Evolutionary conservation across 1,284 basidiomycete species (phyloP).

Genomic region (Sparassis latifolia): DNA sequence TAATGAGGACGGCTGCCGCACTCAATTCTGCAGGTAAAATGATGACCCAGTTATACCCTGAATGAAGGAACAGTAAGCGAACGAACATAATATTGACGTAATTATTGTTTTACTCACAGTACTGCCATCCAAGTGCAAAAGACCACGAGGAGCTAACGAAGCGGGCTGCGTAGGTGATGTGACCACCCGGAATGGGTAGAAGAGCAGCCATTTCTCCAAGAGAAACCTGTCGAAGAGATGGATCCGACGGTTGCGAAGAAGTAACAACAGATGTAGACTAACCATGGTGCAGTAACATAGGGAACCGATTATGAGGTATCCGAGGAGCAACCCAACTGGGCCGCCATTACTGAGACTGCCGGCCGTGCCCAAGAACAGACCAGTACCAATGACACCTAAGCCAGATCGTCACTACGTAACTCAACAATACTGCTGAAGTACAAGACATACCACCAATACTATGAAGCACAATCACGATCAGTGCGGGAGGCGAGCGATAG

Average conservation of each 20-base stretch:
- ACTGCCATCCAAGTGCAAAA: constrained; percentile 82
- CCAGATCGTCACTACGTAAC: not conserved
- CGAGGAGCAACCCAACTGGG: constrained; percentile 55
- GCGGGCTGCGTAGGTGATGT: constrained; percentile 74
- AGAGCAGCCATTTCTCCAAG: constrained; percentile 32
- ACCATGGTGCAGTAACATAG: constrained; percentile 48
- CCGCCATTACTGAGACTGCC: constrained; percentile 48
- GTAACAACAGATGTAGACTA: constrained; percentile 23
- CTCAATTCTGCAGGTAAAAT: constrained; percentile 75
- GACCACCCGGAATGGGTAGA: constrained; percentile 50
- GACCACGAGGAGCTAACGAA: constrained; percentile 78
- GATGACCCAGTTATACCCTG: constrained; percentile 65
- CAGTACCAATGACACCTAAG: constrained; percentile 74
- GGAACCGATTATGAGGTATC: constrained; percentile 52
- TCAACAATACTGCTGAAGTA: no score
- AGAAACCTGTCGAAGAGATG: constrained; percentile 23
- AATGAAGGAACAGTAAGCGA: not conserved
- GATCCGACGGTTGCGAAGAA: constrained; percentile 6
- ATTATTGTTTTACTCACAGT: constrained; percentile 31
- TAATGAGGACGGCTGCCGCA: constrained; percentile 73
- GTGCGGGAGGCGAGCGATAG: not conserved
- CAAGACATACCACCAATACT: constrained; percentile 29
- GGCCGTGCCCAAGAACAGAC: constrained; percentile 63
- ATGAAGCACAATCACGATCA: not conserved
- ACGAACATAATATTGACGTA: not conserved